Base-by-base conservation (phyloP, 2,329 filamentous ascomycete genomes). In the Aspergillus arachidicola region DNA sequence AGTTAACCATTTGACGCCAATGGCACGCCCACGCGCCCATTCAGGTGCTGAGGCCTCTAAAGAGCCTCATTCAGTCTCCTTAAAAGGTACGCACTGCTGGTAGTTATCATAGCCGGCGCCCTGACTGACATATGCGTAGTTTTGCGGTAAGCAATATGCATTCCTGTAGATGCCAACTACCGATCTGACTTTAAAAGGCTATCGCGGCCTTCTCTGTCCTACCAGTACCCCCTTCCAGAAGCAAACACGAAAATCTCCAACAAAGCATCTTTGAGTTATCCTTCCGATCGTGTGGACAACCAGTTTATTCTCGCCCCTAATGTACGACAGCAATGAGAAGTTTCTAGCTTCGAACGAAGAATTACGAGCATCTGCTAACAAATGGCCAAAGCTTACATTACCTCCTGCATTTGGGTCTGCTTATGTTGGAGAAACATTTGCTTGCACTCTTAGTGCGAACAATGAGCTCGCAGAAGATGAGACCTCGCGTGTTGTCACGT, bases 361-460 rank as follows among this genome's bases (percentile, higher is more conserved):
- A 4, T 34, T 19, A 32, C 19, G 28, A 32, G 19, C 21, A 32
- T 32, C 59, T 60, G 64, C 64, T 70, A 56, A 73, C 66, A 34
- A 38, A 46, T 32, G 10, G 51, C 21, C 60, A 48, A 56, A 83
- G 69, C 86, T 98, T 71, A 95, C 92, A 54, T 88, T 98, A 1
- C 94, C 95, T 11, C 90, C 93, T 19, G 91, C 93, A 0, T 98
- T 99, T 76, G 94, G 94, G 51, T 94, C 92, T 14, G 94, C 94
- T 10, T 97, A 97, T 76, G 94, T 98, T 23, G 95, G 95, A 71
- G 94, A 98, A 81, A 93, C 90, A 0, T 98, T 99, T 79, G 90
- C 90, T 67, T 99, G 95, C 79, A 97, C 94, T 1, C 85, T 98
- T 26, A 97, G 94, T 80, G 94, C 92, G n/a, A 97, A 97, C 82